Base-by-base conservation (phyloP, 176 grass and related monocot genomes). In the Aegilops umbellulata region DNA sequence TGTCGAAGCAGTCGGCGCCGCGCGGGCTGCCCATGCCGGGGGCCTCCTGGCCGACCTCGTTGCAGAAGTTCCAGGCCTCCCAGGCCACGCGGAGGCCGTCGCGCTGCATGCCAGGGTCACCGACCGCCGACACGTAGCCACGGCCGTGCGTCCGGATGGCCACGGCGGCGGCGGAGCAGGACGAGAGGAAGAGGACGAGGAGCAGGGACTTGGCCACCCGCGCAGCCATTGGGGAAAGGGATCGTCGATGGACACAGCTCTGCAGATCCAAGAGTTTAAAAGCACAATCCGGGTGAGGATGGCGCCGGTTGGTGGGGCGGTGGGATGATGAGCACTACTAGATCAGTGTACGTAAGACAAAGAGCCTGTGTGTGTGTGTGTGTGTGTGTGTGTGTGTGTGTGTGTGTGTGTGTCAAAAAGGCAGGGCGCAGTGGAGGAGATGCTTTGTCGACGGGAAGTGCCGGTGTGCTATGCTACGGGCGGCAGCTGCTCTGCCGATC, bases 61-160 rank as follows among this genome's bases (percentile, higher is more conserved):
- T 98, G 83, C 95, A 98, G 79, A 95, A 95, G 76, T 95, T 95
- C 95, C 93, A 98, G 39, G 93, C 95, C 74, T 98, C 95, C 91
- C 92, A 94, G 9, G 93, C 93, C 25, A 95, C 85, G 60, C 89
- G 92, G 36, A 98, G 82, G 42, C 93, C 91, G 76, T 98, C 93
- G 69, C 87, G 89, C 65, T 81, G 83, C 95, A 98, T 98, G 10
- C 90, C 95, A 8, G 95, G 90, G 65, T 98, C 95, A 42, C 95
- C 95, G 6, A 98, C 85, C 3, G 91, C 93, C 57, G 95, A 95
- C 16, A 82, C 80, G 49, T 89, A 89, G 10, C 30, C 83, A 51
- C 51, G 55, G 22, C 24, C 86, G 39, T 78, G 53, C 24, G 51
- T 72, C 69, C 44, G 23, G 63, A 64, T 53, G 63, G 81, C 68